Conservation (phyloP, 768 basidiomycete species). For the Pleurotus platypus region DNA sequence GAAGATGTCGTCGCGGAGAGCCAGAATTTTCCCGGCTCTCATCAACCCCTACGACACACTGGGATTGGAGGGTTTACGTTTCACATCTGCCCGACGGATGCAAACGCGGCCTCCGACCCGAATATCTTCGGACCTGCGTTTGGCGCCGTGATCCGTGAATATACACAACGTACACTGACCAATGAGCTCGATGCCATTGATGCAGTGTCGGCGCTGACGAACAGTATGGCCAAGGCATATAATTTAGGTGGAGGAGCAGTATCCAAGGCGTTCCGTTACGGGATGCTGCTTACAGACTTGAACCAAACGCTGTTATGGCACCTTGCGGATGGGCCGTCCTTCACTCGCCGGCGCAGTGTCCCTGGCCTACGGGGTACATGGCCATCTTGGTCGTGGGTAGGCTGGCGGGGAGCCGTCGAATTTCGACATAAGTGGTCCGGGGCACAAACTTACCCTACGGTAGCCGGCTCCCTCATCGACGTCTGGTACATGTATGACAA, state of each 20-base stretch:
- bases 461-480: not conserved
- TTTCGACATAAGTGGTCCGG: not conserved
- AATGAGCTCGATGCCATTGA: conserved; percentile 1
- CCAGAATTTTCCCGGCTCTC: not conserved
- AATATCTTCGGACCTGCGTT: not conserved
- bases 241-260: not conserved
- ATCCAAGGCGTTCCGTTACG: not conserved
- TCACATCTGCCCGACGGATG: not conserved
- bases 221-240: not conserved
- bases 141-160: not conserved
- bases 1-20: conserved; percentile 4
- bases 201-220: conserved; percentile 4
- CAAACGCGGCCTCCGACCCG: not conserved
- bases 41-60: not conserved
- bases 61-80: not conserved
- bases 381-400: conserved; percentile 6
- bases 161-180: not conserved
- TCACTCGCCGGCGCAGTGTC: not conserved
- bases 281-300: not conserved
- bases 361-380: not conserved
- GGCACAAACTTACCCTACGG: not conserved
- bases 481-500: not conserved
- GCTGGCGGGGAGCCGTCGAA: not conserved
- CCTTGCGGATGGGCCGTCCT: not conserved
- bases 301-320: not conserved